A percentile compares a stretch with the other conserved stretches of the same genome.
Evolutionary conservation across 2,329 filamentous ascomycete genomes (phyloP).

Genomic region (Hypomyces rosellus): DNA sequence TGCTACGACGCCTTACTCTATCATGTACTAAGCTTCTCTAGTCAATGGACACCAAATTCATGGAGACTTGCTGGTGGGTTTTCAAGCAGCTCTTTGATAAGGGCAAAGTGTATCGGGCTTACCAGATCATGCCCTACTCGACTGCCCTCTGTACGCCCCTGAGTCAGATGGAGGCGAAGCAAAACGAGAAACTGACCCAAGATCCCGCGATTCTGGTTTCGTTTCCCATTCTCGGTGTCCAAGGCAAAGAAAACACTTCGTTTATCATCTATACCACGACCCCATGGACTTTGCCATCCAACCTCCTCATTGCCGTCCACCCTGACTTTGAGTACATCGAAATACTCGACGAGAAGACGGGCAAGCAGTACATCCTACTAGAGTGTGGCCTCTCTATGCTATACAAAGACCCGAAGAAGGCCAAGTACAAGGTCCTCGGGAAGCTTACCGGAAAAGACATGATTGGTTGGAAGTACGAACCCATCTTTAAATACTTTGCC

Average conservation of each 20-base stretch:
- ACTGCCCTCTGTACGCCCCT: slow-evolving; percentile 67
- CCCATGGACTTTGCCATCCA: slow-evolving; percentile 76
- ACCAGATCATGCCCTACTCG: too few species aligned
- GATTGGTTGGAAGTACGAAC: slow-evolving; percentile 82
- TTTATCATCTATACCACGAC: slow-evolving; percentile 88
- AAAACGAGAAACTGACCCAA: slow-evolving; percentile 90
- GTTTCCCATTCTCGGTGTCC: slow-evolving; percentile 74
- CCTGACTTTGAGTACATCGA: slow-evolving; percentile 84
- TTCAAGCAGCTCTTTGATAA: slow-evolving; percentile 20
- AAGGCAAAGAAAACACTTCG: slow-evolving; percentile 64
- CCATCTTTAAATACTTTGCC: slow-evolving; percentile 84
- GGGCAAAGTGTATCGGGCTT: too few species aligned
- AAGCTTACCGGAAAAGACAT: slow-evolving; percentile 79
- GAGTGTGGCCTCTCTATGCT: slow-evolving; percentile 75
- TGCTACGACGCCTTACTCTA: slow-evolving; percentile 1
- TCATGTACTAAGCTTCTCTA: slow-evolving; percentile 22
- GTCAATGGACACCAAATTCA: slow-evolving; percentile 92
- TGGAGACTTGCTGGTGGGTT: slow-evolving; percentile 96
- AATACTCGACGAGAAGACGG: slow-evolving; percentile 73
- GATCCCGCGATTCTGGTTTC: slow-evolving; percentile 86
- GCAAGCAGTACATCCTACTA: slow-evolving; percentile 78
- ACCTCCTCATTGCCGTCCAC: slow-evolving; percentile 69
- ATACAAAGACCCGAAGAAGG: slow-evolving; percentile 94
- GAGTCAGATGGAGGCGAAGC: slow-evolving; percentile 88
- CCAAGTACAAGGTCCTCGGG: slow-evolving; percentile 77